A percentile compares a stretch with the other conserved stretches of the same genome.
Conservation (phyloP, 179 eudicot species). For the Silene noctiflora region DNA sequence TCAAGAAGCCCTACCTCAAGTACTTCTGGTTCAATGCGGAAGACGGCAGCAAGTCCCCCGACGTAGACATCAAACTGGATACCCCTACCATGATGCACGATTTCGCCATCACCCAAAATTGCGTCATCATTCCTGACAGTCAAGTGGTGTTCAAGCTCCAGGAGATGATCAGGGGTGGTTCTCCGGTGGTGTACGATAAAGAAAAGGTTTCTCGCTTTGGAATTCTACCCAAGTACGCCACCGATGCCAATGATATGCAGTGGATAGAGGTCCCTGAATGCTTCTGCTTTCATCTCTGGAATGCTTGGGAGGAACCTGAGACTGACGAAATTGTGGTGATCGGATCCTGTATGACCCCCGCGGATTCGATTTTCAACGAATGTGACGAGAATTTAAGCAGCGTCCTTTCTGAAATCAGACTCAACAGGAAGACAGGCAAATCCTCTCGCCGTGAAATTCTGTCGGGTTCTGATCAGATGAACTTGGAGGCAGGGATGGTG, state of each 20-base stretch:
- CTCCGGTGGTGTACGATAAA: constrained; percentile 73
- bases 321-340: constrained; percentile 70
- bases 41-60: constrained; percentile 42
- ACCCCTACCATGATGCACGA: constrained; percentile 88
- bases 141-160: constrained; percentile 80
- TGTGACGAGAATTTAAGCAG: constrained; percentile 50
- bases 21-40: constrained; percentile 39
- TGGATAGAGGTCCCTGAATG: constrained; percentile 78
- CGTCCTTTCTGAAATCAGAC: constrained; percentile 62
- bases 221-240: constrained; percentile 49
- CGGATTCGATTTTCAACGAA: constrained; percentile 81
- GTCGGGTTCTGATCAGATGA: constrained; percentile 37
- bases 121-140: constrained; percentile 68
- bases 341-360: constrained; percentile 89
- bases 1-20: constrained; percentile 56
- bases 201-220: constrained; percentile 63
- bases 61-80: constrained; percentile 55
- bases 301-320: constrained; percentile 84
- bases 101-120: constrained; percentile 75
- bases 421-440: constrained; percentile 56
- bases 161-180: constrained; percentile 81
- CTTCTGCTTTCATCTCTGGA: constrained; percentile 90
- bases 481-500: constrained; percentile 85
- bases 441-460: constrained; percentile 51
- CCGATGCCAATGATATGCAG: constrained; percentile 33